Conservation (phyloP, 2,329 filamentous ascomycete species). For the Dothistroma pini region DNA sequence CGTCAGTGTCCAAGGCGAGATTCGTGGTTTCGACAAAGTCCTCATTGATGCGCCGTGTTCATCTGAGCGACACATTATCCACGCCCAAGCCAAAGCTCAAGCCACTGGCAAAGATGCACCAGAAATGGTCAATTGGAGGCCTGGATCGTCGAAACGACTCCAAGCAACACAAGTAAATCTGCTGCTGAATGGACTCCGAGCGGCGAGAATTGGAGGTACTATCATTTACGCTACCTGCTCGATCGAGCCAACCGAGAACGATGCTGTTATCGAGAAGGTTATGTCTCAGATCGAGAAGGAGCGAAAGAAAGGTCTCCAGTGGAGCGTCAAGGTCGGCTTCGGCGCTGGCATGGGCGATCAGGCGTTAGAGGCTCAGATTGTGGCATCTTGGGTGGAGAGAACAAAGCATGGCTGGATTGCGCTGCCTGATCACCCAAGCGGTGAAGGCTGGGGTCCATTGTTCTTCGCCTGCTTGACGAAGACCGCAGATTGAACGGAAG, state of each 20-base stretch:
- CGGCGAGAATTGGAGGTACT: slow-evolving; percentile 35
- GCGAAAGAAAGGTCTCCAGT: slow-evolving; percentile 35
- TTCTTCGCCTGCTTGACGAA: slow-evolving; percentile 42
- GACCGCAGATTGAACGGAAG: neutral
- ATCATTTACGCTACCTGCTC: slow-evolving; percentile 44
- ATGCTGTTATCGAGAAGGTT: slow-evolving; percentile 39
- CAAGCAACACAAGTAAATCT: slow-evolving; percentile 36
- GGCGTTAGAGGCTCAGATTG: slow-evolving; percentile 20
- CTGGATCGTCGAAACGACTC: slow-evolving; percentile 36
- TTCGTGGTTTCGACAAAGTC: slow-evolving; percentile 40
- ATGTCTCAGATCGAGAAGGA: slow-evolving; percentile 37
- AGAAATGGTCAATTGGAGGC: slow-evolving; percentile 40
- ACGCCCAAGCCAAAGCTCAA: slow-evolving; percentile 30
- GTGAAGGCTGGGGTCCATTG: slow-evolving; percentile 40
- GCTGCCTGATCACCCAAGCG: slow-evolving; percentile 38
- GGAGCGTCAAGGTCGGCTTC: slow-evolving; percentile 34
- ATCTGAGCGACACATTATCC: slow-evolving; percentile 41
- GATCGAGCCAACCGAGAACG: slow-evolving; percentile 40
- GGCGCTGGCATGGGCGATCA: slow-evolving; percentile 12
- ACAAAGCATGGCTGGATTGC: slow-evolving; percentile 41
- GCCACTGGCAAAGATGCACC: slow-evolving; percentile 32
- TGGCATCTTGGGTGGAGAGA: slow-evolving; percentile 29
- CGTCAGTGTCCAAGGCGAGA: slow-evolving; percentile 30
- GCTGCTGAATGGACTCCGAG: slow-evolving; percentile 37
- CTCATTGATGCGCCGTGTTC: slow-evolving; percentile 43